Evolutionary conservation across 306 rosid species (phyloP).

Genomic region (Cicer judaicum): DNA sequence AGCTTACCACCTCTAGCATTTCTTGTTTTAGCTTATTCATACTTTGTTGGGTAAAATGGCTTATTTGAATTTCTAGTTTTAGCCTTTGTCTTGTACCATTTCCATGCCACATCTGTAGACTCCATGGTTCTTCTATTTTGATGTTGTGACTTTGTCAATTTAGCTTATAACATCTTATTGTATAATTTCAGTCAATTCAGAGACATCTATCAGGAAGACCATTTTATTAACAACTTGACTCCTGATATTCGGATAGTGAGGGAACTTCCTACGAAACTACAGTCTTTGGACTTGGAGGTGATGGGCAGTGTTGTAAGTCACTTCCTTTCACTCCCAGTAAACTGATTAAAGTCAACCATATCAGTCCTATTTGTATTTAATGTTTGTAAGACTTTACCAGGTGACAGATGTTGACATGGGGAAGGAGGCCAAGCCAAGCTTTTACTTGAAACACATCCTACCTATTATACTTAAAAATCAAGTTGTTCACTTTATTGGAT

Average conservation of each 20-base stretch:
- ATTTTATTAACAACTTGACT: constrained; percentile 82
- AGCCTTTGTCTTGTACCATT: constrained; percentile 30
- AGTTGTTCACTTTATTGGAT: constrained; percentile 87
- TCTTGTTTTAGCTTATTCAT: constrained; percentile 6
- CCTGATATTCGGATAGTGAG: constrained; percentile 91
- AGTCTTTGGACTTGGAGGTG: constrained; percentile 86
- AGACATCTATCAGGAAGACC: constrained; percentile 92
- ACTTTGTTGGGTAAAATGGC: constrained; percentile 7
- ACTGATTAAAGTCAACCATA: constrained; percentile 10
- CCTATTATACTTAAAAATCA: constrained; percentile 82
- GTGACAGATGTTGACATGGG: constrained; percentile 82
- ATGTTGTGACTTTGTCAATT: constrained; percentile 15
- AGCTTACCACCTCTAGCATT: neutral
- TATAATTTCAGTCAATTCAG: constrained; percentile 81
- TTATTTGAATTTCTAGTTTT: constrained; percentile 39
- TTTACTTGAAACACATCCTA: constrained; percentile 77
- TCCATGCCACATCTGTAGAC: constrained; percentile 17
- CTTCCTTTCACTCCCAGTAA: constrained; percentile 23
- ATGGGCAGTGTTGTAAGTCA: constrained; percentile 83
- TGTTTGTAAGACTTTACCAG: constrained; percentile 57
- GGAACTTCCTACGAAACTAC: constrained; percentile 84
- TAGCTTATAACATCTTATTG: constrained; percentile 47
- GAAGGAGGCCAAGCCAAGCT: constrained; percentile 95
- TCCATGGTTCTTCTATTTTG: constrained; percentile 28
- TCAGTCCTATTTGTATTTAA: constrained; percentile 40